Evolutionary conservation across 2,329 filamentous ascomycete species (phyloP), one percentile per base, ranked within the genome.

Genomic region (Plenodomus lindquistii): DNA sequence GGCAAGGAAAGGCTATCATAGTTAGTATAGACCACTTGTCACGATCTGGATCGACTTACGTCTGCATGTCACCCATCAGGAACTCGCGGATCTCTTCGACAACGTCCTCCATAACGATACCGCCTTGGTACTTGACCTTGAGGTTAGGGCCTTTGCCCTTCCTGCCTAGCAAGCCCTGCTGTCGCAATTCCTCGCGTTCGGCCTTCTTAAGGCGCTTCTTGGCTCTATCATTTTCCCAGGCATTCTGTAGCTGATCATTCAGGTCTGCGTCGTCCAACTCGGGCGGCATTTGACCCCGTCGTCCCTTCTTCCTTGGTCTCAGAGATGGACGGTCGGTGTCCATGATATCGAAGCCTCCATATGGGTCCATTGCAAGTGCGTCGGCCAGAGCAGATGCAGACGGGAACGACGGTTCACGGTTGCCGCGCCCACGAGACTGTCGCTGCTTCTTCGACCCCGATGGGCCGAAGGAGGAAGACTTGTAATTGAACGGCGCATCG

Each of bases 341-440:
- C 86, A 94, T 93, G 37, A 95, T 77, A 64, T 96, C 91, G 55
- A 96, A 86, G 8, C 85, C 88, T 51, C 87, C 84, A 47, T 85
- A 78, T 46, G 82, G 80, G 55, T 83, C 80, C 53, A 75, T 71
- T n/a, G 85, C 81, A 2, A 85, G 72, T 0, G 79, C 77, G 63
- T 84, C 82, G 2, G 81, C 82, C 59, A 85, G 78, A 15, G 78
- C 75, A 38, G 76, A 76, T 5, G 82, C 83, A 31, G 78, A 77
- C 15, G 81, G 79, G 60, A 84, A 85, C 13, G 43, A 50, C 13
- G 42, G 49, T 2, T 59, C 53, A 15, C 50, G 59, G n/a, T 52
- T 57, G 9, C 53, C 46, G 3, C 60, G 56, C 18, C 35, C 51
- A 7, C 54, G 59, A 17, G 45, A 37, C 40, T 60, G 50, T 41